Percentiles rank a stretch among this genome's conserved stretches.
These are phyloP conservation scores for Globisporangium sylvaticum DNA, from an alignment of 352 stramenopile genomes.

Conservation along the genomic window DNA sequence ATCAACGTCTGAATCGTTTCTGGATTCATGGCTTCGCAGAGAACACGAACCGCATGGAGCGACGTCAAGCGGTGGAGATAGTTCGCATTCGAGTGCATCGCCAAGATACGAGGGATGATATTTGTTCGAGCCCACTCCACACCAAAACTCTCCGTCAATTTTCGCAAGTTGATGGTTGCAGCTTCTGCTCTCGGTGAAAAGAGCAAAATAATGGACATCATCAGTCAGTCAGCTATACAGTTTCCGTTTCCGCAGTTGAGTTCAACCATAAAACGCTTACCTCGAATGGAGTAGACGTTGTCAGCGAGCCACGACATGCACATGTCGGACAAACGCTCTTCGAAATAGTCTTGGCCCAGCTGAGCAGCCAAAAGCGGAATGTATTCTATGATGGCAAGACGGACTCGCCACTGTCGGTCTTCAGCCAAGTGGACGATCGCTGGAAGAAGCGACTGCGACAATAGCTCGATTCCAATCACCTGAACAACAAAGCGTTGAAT, in stretches of 20 bases:
- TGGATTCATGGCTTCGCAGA: conserved; percentile 70
- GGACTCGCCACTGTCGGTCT: conserved; percentile 98
- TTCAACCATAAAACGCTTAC: conserved; percentile 15
- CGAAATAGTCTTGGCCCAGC: conserved; percentile 95
- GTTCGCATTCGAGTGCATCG: conserved; percentile 91
- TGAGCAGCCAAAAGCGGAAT: conserved; percentile 96
- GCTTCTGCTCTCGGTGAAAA: conserved; percentile 49
- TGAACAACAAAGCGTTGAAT: conserved; percentile 15
- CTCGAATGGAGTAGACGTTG: conserved; percentile 96
- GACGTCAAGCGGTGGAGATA: conserved; percentile 94
- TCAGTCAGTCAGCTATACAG: not conserved
- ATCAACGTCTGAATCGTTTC: conserved; percentile 84
- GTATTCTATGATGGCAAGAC: conserved; percentile 98
- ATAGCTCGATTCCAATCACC: conserved; percentile 96
- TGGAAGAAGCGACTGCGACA: conserved; percentile 95
- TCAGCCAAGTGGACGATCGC: conserved; percentile 97
- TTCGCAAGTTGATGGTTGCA: conserved; percentile 94
- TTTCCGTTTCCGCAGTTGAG: not conserved
- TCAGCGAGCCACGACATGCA: conserved; percentile 97
- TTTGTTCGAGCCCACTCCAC: conserved; percentile 93
- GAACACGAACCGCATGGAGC: conserved; percentile 84
- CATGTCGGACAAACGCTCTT: conserved; percentile 91
- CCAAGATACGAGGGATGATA: conserved; percentile 93
- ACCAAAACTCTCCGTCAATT: conserved; percentile 93
- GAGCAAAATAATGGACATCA: not conserved